Conservation (phyloP, 1,139 yeast genomes). For the Scheffersomyces titani region DNA sequence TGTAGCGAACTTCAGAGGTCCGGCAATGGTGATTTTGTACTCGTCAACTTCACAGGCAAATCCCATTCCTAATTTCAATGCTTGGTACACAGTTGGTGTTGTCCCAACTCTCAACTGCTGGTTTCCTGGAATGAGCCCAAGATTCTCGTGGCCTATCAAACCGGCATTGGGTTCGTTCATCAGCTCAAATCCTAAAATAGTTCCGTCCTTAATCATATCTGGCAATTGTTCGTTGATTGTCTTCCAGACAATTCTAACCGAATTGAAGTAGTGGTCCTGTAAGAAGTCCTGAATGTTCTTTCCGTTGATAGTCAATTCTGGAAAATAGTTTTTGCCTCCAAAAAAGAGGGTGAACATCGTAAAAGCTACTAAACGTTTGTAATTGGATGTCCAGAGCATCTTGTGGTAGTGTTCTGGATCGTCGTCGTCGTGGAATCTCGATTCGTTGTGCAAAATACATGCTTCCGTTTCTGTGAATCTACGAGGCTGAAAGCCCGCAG, state of each 20-base stretch:
- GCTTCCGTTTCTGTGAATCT: conserved; percentile 71
- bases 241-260: conserved; percentile 57
- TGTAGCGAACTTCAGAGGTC: conserved; percentile 67
- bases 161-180: conserved; percentile 86
- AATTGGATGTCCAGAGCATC: conserved; percentile 95
- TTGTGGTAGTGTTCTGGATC: conserved; percentile 58
- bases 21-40: conserved; percentile 67
- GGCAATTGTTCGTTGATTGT: conserved; percentile 51
- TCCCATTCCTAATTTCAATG: conserved; percentile 73
- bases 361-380: conserved; percentile 70
- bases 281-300: conserved; percentile 76
- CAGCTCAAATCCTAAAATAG: conserved; percentile 77
- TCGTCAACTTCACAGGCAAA: conserved; percentile 62
- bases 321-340: conserved; percentile 73
- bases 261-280: conserved; percentile 60
- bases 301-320: conserved; percentile 67
- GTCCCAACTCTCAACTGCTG: conserved; percentile 66
- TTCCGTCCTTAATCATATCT: conserved; percentile 52
- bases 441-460: conserved; percentile 67
- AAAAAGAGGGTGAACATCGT: conserved; percentile 88
- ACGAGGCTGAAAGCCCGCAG: conserved; percentile 86
- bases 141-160: conserved; percentile 53
- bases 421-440: conserved; percentile 25
- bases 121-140: conserved; percentile 47
- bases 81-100: conserved; percentile 65